Percentiles rank a stretch among this genome's conserved stretches.
Conservation (phyloP, 2,329 filamentous ascomycete genomes). For the Balansia obtecta region DNA sequence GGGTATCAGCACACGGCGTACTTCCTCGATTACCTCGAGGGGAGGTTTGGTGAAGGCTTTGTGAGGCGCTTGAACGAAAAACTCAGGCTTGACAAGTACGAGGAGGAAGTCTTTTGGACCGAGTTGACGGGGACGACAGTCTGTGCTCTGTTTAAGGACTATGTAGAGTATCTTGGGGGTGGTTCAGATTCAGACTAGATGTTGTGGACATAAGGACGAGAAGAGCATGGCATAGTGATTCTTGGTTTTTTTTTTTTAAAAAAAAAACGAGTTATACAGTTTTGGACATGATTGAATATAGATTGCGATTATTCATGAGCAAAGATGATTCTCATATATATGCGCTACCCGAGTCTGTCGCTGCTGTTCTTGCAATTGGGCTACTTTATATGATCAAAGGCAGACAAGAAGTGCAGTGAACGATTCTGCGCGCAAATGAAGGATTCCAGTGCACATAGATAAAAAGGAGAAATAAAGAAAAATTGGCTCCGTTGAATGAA, state of each 20-base stretch:
- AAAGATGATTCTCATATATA: no score
- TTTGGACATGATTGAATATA: no score
- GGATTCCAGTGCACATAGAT: no score
- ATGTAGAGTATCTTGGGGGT: constrained; percentile 27
- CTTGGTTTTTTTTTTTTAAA: neutral
- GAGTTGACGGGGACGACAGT: constrained; percentile 55
- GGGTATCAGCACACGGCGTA: constrained; percentile 89
- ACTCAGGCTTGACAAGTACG: constrained; percentile 50
- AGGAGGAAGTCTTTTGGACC: constrained; percentile 55
- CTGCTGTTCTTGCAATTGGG: no score
- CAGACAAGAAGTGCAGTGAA: no score
- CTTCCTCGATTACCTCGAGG: constrained; percentile 78
- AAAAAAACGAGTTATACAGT: no score
- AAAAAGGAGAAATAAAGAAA: no score
- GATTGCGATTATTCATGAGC: no score
- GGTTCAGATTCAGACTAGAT: neutral
- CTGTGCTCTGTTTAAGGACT: constrained; percentile 61
- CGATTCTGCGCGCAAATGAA: no score
- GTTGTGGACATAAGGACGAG: neutral
- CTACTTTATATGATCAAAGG: no score
- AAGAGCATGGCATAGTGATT: neutral
- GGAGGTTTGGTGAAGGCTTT: constrained; percentile 44
- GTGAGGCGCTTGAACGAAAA: constrained; percentile 55
- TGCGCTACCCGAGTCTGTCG: no score
- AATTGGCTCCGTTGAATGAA: no score